These are phyloP conservation scores for Fusarium secorum DNA, from an alignment of 2,329 filamentous ascomycete genomes.

Conservation along the genomic window DNA sequence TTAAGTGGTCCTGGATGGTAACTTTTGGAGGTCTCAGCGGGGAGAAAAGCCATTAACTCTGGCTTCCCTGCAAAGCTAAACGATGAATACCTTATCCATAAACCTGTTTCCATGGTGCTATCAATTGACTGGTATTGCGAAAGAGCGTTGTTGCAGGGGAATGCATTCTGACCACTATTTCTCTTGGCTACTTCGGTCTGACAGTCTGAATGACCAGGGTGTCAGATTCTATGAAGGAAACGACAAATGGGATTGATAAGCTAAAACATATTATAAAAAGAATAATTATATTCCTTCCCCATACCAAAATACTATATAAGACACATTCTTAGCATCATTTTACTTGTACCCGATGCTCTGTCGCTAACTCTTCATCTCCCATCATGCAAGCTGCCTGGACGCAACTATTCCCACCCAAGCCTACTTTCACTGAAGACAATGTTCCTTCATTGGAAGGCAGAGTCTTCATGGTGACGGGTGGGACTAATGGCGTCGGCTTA, in stretches of 20 bases:
- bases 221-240: neutral
- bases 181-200: neutral
- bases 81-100: rapidly evolving
- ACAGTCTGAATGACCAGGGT: neutral
- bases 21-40: conserved; percentile 25
- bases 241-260: neutral
- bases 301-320: rapidly evolving
- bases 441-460: conserved; percentile 39
- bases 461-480: conserved; percentile 60
- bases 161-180: neutral
- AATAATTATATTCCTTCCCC: rapidly evolving
- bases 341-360: rapidly evolving
- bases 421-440: conserved; percentile 41
- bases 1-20: no score
- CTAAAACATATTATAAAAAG: no score
- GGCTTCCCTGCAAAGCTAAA: rapidly evolving
- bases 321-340: rapidly evolving
- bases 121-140: rapidly evolving
- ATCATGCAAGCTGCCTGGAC: neutral
- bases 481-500: conserved; percentile 54
- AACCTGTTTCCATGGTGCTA: rapidly evolving
- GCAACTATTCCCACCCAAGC: conserved; percentile 27
- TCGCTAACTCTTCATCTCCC: rapidly evolving
- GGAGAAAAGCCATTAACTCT: neutral
- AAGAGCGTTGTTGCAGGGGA: rapidly evolving